Evolutionary conservation across 2,329 filamentous ascomycete genomes (phyloP), one percentile per base, ranked within the genome.

Genomic region (Zymoseptoria crescenta): DNA sequence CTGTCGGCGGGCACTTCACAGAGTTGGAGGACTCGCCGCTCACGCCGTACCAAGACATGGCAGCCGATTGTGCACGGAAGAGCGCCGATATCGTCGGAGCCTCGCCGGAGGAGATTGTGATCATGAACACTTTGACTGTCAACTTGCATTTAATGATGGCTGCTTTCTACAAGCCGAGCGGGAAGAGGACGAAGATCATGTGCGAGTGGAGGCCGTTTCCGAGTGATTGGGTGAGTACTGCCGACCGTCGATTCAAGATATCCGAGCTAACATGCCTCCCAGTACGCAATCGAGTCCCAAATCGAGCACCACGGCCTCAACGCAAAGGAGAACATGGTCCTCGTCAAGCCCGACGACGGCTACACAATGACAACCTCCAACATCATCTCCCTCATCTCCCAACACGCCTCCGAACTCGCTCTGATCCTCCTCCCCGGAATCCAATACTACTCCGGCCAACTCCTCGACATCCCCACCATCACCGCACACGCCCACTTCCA

Each of bases 361-460:
- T 80, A 82, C 35, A 81, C 85, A 60, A 80, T 96, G 55, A 80
- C 83, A 1, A 95, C 87, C 0, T 81, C 87, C 54, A 79, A 85
- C 62, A 88, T 96, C 53, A 78, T 93, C 7, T 78, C 81, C 7
- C 78, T 83, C 2, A 95, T 96, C 64, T 87, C 91, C 60, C 77
- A 84, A 60, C 86, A 96, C 70, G 87, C 87, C 52, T 80, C 84
- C 0, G 83, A 83, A 5, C 85, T 89, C 0, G 89, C 91, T 1
- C 74, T 96, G 10, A 76, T 96, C 0, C 82, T 96, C 7, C 83
- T 96, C 0, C 90, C 91, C 0, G 91, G 89, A 4, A 88, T 96
- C 49, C 91, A 96, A 72, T 96, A 91, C 77, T 96, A 95, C 76
- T 93, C 87, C 0, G 91, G 91, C 56, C 91, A 96, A 73, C 83